phyloP scores from a whole-genome alignment of 805 yeast species.

The Helenozyma rhizophorensis region DNA sequence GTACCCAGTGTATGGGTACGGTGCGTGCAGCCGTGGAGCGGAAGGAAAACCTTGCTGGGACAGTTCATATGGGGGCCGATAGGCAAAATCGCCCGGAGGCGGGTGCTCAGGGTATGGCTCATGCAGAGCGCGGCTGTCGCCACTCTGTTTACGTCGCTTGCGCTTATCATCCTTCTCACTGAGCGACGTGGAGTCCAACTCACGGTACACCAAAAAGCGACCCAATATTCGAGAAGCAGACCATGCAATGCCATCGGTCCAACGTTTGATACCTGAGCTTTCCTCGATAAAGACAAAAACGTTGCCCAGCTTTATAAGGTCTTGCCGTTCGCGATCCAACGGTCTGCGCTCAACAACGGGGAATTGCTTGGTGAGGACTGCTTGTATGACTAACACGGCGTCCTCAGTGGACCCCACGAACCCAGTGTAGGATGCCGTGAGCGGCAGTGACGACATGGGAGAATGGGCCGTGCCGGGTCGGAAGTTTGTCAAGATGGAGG shows the following conservation, averaged over 20 bases:
- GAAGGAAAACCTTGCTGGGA: not conserved
- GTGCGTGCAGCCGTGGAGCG: not conserved
- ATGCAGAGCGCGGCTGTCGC: conserved; percentile 1
- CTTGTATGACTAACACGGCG: conserved; percentile 77
- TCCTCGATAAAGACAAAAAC: conserved; percentile 85
- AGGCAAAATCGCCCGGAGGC: conserved; percentile 4
- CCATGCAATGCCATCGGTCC: conserved; percentile 98
- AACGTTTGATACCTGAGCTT: conserved; percentile 76
- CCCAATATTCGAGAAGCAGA: conserved; percentile 87
- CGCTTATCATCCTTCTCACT: conserved; percentile 43
- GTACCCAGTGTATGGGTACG: too few species aligned
- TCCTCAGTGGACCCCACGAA: conserved; percentile 80
- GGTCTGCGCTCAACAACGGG: conserved; percentile 73
- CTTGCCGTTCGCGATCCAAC: conserved; percentile 67
- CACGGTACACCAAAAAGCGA: conserved; percentile 78
- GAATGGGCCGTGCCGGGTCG: too few species aligned
- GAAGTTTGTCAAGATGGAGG: too few species aligned
- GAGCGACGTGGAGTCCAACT: conserved; percentile 39
- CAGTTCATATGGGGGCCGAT: not conserved
- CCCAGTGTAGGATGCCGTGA: conserved; percentile 38
- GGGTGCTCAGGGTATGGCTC: conserved; percentile 2
- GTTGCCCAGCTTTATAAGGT: conserved; percentile 68
- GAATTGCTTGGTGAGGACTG: conserved; percentile 59
- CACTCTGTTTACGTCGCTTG: conserved; percentile 26
- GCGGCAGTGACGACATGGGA: too few species aligned